A percentile compares a stretch with the other conserved stretches of the same genome.
Conservation (phyloP, 139 green algal species). For the Chlamydomonas sp. region DNA sequence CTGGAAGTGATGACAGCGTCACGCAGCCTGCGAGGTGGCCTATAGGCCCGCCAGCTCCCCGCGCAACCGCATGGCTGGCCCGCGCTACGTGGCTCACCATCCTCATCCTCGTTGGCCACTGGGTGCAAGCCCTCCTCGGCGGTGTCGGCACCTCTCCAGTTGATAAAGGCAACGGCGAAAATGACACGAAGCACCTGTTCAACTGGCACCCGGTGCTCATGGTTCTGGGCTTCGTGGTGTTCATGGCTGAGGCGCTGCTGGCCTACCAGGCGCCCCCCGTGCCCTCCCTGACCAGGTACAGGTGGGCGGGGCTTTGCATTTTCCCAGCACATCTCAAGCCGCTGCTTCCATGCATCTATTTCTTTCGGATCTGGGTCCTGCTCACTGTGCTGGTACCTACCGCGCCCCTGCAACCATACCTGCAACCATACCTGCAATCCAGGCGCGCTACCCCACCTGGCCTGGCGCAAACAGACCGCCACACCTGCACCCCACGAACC, state of each 20-base stretch:
- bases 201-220: slow-evolving; percentile 88
- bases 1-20: neutral
- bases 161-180: slow-evolving; percentile 17
- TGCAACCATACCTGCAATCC: neutral
- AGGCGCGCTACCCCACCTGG: neutral
- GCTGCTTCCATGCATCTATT: neutral
- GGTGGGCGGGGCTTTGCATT: neutral
- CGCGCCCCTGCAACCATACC: neutral
- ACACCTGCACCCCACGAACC: neutral
- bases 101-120: slow-evolving; percentile 28
- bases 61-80: neutral
- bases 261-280: slow-evolving; percentile 66
- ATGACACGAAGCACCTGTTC: slow-evolving; percentile 71
- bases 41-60: slow-evolving; percentile 25
- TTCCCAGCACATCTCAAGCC: neutral
- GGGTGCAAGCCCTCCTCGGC: slow-evolving; percentile 19
- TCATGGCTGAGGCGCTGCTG: slow-evolving; percentile 81
- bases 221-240: slow-evolving; percentile 70
- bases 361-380: too few species aligned
- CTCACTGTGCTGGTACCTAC: neutral
- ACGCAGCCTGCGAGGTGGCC: neutral
- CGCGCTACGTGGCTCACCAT: slow-evolving; percentile 14
- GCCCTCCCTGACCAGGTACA: slow-evolving; percentile 28
- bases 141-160: neutral
- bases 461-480: neutral